Evolutionary conservation across 352 stramenopile genomes (phyloP).

Genomic region (Globisporangium nagaii): DNA sequence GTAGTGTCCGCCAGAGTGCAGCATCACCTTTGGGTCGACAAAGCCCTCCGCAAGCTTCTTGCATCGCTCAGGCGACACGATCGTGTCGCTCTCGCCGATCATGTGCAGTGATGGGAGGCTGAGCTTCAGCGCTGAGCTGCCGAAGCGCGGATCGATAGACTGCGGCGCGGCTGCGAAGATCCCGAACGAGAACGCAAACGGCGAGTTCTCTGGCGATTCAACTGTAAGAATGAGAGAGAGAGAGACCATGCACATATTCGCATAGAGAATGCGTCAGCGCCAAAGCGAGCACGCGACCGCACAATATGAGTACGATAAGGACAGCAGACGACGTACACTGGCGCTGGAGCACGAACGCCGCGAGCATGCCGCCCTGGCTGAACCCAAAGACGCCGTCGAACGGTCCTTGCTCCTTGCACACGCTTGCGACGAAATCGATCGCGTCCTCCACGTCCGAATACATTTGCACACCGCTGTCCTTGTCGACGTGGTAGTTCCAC

Average conservation of each 20-base stretch:
- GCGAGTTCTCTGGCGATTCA: slow-evolving; percentile 34
- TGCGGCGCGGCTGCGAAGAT: slow-evolving; percentile 68
- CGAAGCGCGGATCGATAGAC: slow-evolving; percentile 38
- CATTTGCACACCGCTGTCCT: slow-evolving; percentile 31
- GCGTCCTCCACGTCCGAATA: slow-evolving; percentile 53
- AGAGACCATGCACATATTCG: no score
- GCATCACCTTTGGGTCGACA: slow-evolving; percentile 45
- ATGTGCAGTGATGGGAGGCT: slow-evolving; percentile 70
- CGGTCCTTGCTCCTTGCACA: slow-evolving; percentile 66
- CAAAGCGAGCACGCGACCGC: background rate
- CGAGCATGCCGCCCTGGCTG: slow-evolving; percentile 73
- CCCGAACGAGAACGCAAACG: slow-evolving; percentile 64
- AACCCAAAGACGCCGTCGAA: slow-evolving; percentile 86
- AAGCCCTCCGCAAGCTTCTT: slow-evolving; percentile 52
- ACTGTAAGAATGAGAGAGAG: no score
- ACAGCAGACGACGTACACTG: slow-evolving; percentile 34
- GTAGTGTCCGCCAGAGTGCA: slow-evolving; percentile 79
- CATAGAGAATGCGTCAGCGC: background rate
- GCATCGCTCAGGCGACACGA: slow-evolving; percentile 56
- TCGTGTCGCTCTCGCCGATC: slow-evolving; percentile 71
- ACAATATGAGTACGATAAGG: background rate
- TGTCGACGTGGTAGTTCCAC: slow-evolving; percentile 56
- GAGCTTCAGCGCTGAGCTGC: slow-evolving; percentile 33
- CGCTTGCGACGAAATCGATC: slow-evolving; percentile 56
- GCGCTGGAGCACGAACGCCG: slow-evolving; percentile 56